Conservation (phyloP, 176 grass and related monocot genomes). For the Bromus sterilis region DNA sequence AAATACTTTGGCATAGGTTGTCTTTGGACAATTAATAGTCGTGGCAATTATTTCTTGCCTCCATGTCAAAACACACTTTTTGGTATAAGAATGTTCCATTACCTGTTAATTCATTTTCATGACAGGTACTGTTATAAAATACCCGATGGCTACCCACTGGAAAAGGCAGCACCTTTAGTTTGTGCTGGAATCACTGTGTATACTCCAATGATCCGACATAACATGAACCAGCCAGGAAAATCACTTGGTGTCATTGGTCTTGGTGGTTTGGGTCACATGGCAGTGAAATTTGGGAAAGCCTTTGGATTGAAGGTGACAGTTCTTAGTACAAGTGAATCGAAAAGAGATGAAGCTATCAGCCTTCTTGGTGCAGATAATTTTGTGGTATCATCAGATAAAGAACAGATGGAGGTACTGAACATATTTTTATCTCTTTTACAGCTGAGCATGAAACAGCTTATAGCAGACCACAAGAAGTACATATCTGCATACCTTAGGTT, state of each 20-base stretch:
- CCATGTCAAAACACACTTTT: not conserved
- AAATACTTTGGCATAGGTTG: not conserved
- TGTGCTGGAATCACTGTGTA: conserved; percentile 85
- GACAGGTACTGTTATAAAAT: conserved; percentile 69
- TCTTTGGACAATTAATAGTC: not conserved
- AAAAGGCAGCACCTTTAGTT: conserved; percentile 57
- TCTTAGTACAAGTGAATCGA: conserved; percentile 68
- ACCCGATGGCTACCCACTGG: conserved; percentile 66
- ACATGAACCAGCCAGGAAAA: conserved; percentile 79
- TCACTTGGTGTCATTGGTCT: conserved; percentile 72
- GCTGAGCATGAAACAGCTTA: not conserved
- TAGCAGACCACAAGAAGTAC: not conserved
- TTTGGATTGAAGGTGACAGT: conserved; percentile 72
- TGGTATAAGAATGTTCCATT: not conserved
- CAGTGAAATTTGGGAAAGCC: conserved; percentile 74
- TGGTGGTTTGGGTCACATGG: conserved; percentile 74
- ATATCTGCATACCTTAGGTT: not conserved
- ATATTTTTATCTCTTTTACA: not conserved
- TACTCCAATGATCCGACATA: conserved; percentile 65
- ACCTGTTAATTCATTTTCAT: not conserved
- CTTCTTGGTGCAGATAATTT: conserved; percentile 67
- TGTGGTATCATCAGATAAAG: conserved; percentile 59
- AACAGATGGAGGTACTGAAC: conserved; percentile 58
- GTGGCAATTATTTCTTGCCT: not conserved
- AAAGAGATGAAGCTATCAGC: conserved; percentile 68